These are phyloP conservation scores for Chaetomiaceae sp. DNA, from an alignment of 2,329 filamentous ascomycete genomes.

Conservation along the genomic window DNA sequence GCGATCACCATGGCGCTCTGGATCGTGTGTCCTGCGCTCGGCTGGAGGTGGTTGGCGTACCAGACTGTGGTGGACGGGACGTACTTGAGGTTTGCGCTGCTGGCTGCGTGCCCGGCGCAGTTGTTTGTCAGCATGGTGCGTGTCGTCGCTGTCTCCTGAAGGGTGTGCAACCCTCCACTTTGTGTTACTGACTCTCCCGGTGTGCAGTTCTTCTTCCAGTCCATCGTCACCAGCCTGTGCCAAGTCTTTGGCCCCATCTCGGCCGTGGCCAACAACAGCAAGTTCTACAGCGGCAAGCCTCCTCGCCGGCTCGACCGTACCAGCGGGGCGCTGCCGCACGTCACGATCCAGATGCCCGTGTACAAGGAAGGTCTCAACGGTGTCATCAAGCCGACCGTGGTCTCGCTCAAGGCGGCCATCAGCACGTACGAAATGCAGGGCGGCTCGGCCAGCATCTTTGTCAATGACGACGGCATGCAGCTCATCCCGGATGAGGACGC, in stretches of 20 bases:
- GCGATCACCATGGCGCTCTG: slow-evolving; percentile 50
- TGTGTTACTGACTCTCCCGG: not conserved
- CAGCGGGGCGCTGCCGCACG: slow-evolving; percentile 58
- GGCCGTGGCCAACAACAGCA: slow-evolving; percentile 71
- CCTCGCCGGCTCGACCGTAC: slow-evolving; percentile 57
- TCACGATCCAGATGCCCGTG: slow-evolving; percentile 81
- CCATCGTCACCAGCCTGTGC: slow-evolving; percentile 69
- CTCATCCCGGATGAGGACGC: slow-evolving; percentile 59
- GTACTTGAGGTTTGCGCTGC: slow-evolving; percentile 51
- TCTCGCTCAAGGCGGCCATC: slow-evolving; percentile 72
- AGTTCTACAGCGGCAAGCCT: slow-evolving; percentile 66
- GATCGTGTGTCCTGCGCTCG: slow-evolving; percentile 50
- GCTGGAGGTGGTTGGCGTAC: slow-evolving; percentile 51
- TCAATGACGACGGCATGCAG: slow-evolving; percentile 73
- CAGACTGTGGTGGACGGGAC: slow-evolving; percentile 50
- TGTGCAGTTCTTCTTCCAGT: slow-evolving; percentile 73
- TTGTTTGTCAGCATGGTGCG: slow-evolving; percentile 53
- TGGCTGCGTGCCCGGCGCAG: slow-evolving; percentile 49
- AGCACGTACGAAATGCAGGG: slow-evolving; percentile 73
- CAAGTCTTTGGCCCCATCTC: slow-evolving; percentile 71
- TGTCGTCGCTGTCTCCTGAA: slow-evolving; percentile 12
- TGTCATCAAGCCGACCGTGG: slow-evolving; percentile 73
- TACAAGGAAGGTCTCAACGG: slow-evolving; percentile 76
- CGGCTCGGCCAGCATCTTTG: slow-evolving; percentile 70
- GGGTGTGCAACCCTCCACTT: too few species aligned